These are phyloP conservation scores for Ettlia oleoabundans DNA, from an alignment of 139 green algal species.

Conservation along the genomic window DNA sequence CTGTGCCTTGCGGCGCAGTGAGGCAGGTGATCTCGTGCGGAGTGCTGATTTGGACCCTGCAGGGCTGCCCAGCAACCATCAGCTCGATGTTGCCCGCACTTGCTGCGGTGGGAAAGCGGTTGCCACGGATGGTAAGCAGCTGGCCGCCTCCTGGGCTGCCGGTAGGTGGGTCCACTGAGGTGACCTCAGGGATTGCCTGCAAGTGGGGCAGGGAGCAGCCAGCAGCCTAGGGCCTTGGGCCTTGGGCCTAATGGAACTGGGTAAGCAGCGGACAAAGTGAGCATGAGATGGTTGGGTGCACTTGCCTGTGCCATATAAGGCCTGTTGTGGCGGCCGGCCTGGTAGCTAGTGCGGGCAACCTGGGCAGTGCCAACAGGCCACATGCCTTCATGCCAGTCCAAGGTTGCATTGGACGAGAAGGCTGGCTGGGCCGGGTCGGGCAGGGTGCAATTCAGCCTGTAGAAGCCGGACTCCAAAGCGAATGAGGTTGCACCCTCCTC, in stretches of 20 bases:
- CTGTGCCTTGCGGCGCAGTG: not conserved
- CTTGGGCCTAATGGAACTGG: too few relatives aligned
- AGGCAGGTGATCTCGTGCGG: not conserved
- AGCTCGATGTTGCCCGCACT: not conserved
- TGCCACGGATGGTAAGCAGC: not conserved
- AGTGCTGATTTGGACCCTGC: not conserved
- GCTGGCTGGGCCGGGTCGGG: not conserved
- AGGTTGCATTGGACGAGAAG: not conserved
- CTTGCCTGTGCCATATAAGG: not conserved
- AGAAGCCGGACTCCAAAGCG: not conserved
- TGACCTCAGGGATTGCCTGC: not conserved
- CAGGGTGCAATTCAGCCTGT: not conserved
- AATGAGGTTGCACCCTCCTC: not conserved
- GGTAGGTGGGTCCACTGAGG: not conserved
- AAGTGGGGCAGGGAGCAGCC: not conserved
- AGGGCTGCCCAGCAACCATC: not conserved
- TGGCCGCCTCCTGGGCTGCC: not conserved
- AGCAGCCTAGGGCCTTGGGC: too few relatives aligned
- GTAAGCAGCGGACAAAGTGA: too few relatives aligned
- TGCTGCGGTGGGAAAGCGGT: not conserved
- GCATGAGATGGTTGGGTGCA: not conserved
- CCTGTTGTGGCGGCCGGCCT: not conserved
- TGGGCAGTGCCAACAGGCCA: not conserved
- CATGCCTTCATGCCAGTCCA: not conserved
- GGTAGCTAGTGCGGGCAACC: not conserved